Evolutionary conservation across 2,329 filamentous ascomycete species (phyloP).

Genomic region (Graphiopsis chlorocephala): DNA sequence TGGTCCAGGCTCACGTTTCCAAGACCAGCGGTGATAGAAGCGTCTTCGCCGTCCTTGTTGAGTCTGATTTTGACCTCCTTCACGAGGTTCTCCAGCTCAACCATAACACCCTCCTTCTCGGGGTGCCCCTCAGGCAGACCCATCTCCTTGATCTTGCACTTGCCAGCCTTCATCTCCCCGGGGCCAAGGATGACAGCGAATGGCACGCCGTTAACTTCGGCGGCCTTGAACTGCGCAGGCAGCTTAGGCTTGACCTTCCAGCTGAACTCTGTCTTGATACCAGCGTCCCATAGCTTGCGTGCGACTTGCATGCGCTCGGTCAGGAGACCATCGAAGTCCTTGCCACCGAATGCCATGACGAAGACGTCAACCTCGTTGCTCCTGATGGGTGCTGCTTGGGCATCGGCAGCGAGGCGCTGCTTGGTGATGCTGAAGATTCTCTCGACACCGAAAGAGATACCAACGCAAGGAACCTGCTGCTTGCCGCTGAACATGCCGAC

Average conservation of each 20-base stretch:
- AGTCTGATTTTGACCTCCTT: conserved; percentile 59
- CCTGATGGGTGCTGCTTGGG: conserved; percentile 54
- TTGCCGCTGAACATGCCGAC: conserved; percentile 85
- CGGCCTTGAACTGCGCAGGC: conserved; percentile 85
- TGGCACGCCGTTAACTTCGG: conserved; percentile 74
- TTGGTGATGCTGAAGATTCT: conserved; percentile 93
- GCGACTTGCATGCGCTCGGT: conserved; percentile 81
- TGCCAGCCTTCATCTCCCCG: conserved; percentile 77
- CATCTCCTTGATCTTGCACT: conserved; percentile 86
- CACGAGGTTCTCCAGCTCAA: conserved; percentile 63
- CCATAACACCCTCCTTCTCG: conserved; percentile 81
- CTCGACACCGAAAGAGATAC: conserved; percentile 91
- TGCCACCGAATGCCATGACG: conserved; percentile 92
- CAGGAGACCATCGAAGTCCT: conserved; percentile 75
- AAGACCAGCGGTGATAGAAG: conserved; percentile 23
- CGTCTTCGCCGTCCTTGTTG: conserved; percentile 17
- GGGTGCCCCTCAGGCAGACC: conserved; percentile 77
- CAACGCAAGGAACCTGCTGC: conserved; percentile 80
- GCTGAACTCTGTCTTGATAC: conserved; percentile 85
- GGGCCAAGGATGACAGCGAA: conserved; percentile 88
- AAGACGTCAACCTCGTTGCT: conserved; percentile 82
- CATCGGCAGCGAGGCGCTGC: conserved; percentile 64
- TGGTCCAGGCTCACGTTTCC: conserved; percentile 25
- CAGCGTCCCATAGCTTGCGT: conserved; percentile 76
- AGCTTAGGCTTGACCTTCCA: conserved; percentile 91